Base-by-base conservation (phyloP, 495 filamentous ascomycete genomes). In the Neurospora africana region DNA sequence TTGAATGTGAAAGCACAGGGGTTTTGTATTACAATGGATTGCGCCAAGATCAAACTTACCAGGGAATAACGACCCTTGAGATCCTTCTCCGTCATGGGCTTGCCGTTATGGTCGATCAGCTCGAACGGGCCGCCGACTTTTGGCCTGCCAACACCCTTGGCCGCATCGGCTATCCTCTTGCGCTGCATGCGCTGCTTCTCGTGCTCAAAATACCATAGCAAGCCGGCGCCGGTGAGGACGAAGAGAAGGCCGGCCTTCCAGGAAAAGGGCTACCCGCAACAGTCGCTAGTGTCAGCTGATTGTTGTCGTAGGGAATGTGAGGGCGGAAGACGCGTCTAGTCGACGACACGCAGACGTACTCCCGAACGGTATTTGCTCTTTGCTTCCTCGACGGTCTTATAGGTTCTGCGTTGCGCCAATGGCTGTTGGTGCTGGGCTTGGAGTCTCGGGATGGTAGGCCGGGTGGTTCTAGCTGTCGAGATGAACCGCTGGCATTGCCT, bases 61-160 rank as follows among this genome's bases (percentile, higher is more conserved):
- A 99, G 84, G 71, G 88, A 88, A 82, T 95, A 96, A 76, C 90
- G 91, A 44, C 95, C 95, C 84, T 89, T 91, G 85, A 97, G 83
- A 79, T 97, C 89, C 81, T 89, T 85, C 75, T 89, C 90, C 17
- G 89, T 91, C 72, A 95, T 93, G 61, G 83, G 81, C 72, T 88
- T 89, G 53, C 95, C 95, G 53, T 95, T 81, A 70, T 95, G 89
- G 81, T 97, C 93, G 72, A 92, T 83, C 77, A 99, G 81, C 71
- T 91, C 83, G 78, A 99, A 97, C 47, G 87, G 84, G 9, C 95
- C 95, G 21, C 95, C 95, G 38, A 99, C 93, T 84, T 96, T 97
- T 61, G 95, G 95, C 82, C 84, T 90, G 5, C 95, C 95, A 36
- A 96, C 88, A 17, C 95, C 95, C 84, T 99, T 99, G 68, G 90